phyloP scores from a whole-genome alignment of 2,329 filamentous ascomycete species.

The Epichloe sylvatica region DNA sequence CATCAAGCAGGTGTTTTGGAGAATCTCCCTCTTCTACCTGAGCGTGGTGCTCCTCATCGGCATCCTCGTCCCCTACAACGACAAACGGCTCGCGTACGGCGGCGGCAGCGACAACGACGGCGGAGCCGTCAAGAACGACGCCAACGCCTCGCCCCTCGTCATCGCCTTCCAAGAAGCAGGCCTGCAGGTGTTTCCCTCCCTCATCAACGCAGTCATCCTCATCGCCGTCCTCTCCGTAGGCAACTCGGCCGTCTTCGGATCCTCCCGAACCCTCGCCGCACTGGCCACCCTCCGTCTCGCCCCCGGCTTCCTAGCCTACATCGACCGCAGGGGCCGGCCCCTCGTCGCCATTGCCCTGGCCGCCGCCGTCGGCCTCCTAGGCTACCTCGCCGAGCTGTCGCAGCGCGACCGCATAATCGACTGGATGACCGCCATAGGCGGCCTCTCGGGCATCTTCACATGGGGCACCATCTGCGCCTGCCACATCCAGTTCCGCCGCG shows the following conservation, averaged over 20 bases:
- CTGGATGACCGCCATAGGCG: slow-evolving; percentile 65
- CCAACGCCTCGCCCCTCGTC: slow-evolving; percentile 6
- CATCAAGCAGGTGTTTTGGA: slow-evolving; percentile 13
- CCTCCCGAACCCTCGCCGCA: slow-evolving; percentile 72
- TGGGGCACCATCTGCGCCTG: slow-evolving; percentile 65
- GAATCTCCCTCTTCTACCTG: slow-evolving; percentile 13
- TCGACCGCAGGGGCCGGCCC: slow-evolving; percentile 64
- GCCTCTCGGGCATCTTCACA: slow-evolving; percentile 56
- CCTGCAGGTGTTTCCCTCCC: slow-evolving; percentile 3
- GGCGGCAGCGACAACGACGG: neutral
- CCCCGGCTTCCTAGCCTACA: slow-evolving; percentile 31
- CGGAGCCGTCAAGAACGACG: neutral
- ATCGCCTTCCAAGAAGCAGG: slow-evolving; percentile 7
- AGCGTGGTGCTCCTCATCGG: slow-evolving; percentile 12
- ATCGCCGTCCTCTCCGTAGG: slow-evolving; percentile 37
- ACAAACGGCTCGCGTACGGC: slow-evolving; percentile 9
- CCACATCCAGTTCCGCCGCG: slow-evolving; percentile 63
- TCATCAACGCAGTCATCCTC: slow-evolving; percentile 50
- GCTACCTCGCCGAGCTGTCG: slow-evolving; percentile 50
- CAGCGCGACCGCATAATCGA: slow-evolving; percentile 49
- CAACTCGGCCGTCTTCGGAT: slow-evolving; percentile 75
- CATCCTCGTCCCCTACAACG: slow-evolving; percentile 10
- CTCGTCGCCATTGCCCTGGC: slow-evolving; percentile 53
- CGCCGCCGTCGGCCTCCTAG: slow-evolving; percentile 51
- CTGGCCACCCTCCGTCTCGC: slow-evolving; percentile 66